A percentile compares a stretch with the other conserved stretches of the same genome.
These are phyloP conservation scores for Ascochyta clinopodiicola DNA, from an alignment of 2,329 filamentous ascomycete genomes.

Conservation along the genomic window DNA sequence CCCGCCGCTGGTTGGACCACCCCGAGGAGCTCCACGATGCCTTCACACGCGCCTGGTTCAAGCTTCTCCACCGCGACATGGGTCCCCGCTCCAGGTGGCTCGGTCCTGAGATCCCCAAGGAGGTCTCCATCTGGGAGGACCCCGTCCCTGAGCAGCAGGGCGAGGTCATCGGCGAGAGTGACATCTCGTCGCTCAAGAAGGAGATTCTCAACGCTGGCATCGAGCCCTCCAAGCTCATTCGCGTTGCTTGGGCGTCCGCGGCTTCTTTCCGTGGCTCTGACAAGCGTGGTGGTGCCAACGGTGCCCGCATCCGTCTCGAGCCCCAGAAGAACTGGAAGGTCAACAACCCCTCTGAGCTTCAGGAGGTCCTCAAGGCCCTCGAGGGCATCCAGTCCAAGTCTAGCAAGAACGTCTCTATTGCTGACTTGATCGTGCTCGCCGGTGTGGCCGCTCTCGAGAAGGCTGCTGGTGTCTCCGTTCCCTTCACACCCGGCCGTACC, in stretches of 20 bases:
- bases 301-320: conserved; percentile 75
- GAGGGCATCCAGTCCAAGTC: conserved; percentile 68
- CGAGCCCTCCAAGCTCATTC: conserved; percentile 66
- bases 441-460: conserved; percentile 75
- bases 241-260: conserved; percentile 49
- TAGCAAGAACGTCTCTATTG: conserved; percentile 77
- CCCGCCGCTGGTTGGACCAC: conserved; percentile 71
- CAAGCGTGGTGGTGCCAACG: conserved; percentile 84
- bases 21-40: conserved; percentile 72
- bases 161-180: conserved; percentile 65
- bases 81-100: conserved; percentile 74
- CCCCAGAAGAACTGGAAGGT: conserved; percentile 75
- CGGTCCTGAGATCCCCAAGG: conserved; percentile 74
- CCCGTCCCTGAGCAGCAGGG: conserved; percentile 68
- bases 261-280: conserved; percentile 63
- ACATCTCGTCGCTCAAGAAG: conserved; percentile 71
- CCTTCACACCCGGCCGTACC: conserved; percentile 74
- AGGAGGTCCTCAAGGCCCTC: conserved; percentile 66
- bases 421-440: conserved; percentile 79
- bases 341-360: conserved; percentile 74
- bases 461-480: conserved; percentile 69
- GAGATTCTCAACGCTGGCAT: conserved; percentile 70
- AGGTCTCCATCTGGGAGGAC: conserved; percentile 78
- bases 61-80: conserved; percentile 81
- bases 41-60: conserved; percentile 81